Evolutionary conservation across 345 rosid species (phyloP).

Genomic region (Heritiera fomes): DNA sequence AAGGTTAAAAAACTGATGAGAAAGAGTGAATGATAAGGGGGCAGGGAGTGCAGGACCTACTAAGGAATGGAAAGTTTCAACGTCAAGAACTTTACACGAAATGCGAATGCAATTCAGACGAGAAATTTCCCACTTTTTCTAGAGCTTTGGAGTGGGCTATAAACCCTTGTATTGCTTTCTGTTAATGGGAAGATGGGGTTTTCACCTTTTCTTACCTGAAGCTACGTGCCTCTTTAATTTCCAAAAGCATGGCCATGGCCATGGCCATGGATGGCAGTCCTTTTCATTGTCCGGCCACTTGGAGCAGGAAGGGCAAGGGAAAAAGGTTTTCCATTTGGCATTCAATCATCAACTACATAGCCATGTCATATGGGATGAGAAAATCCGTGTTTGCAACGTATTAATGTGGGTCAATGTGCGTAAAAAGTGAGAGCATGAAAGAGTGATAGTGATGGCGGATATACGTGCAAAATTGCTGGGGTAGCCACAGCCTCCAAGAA

Average conservation of each 20-base stretch:
- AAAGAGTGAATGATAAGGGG: not conserved
- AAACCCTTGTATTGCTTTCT: not conserved
- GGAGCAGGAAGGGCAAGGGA: not conserved
- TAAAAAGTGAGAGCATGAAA: not conserved
- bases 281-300: slow-evolving; percentile 1
- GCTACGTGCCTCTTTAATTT: not conserved
- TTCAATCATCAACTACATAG: not conserved
- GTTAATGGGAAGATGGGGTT: not conserved
- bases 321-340: not conserved
- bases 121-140: slow-evolving; percentile 1
- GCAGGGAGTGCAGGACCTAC: not conserved
- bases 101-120: slow-evolving; percentile 17
- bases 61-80: not conserved
- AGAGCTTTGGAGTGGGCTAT: slow-evolving; percentile 7
- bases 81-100: slow-evolving; percentile 1
- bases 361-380: not conserved
- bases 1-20: not conserved
- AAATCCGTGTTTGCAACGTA: slow-evolving; percentile 7
- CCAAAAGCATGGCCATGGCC: not conserved
- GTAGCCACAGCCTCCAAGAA: not conserved
- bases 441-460: slow-evolving; percentile 14
- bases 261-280: not conserved
- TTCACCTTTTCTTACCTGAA: not conserved
- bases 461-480: not conserved
- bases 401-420: not conserved